These are phyloP conservation scores for Diaporthe aspalathi DNA, from an alignment of 2,329 filamentous ascomycete genomes.

Conservation along the genomic window DNA sequence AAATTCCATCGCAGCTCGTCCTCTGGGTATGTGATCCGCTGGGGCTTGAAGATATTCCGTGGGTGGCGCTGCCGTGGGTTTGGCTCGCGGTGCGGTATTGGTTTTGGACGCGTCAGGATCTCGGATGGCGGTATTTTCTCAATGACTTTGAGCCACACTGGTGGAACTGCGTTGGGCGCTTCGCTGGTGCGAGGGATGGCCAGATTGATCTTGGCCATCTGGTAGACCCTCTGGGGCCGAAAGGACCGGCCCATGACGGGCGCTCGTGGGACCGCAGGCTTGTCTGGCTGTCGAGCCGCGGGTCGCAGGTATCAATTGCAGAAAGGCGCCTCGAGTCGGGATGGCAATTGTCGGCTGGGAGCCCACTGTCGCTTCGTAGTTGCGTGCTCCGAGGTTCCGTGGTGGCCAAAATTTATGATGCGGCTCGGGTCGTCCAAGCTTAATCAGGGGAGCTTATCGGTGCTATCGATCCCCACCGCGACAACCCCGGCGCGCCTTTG, in stretches of 20 bases:
- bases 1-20: slow-evolving; percentile 84
- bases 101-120: slow-evolving; percentile 64
- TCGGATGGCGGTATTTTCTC: slow-evolving; percentile 68
- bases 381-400: slow-evolving; percentile 49
- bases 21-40: slow-evolving; percentile 82
- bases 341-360: not conserved
- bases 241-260: slow-evolving; percentile 49
- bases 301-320: not conserved
- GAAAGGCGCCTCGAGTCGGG: not conserved
- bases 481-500: slow-evolving; percentile 21
- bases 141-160: slow-evolving; percentile 64
- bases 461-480: slow-evolving; percentile 30
- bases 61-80: slow-evolving; percentile 69
- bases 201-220: slow-evolving; percentile 52
- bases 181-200: slow-evolving; percentile 48
- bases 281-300: not conserved
- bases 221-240: slow-evolving; percentile 56
- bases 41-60: slow-evolving; percentile 83
- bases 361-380: slow-evolving; percentile 43
- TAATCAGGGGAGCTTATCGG: slow-evolving; percentile 44
- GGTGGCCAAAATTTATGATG: slow-evolving; percentile 50
- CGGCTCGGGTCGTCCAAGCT: slow-evolving; percentile 54
- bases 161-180: slow-evolving; percentile 47
- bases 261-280: slow-evolving; percentile 31
- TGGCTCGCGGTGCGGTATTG: slow-evolving; percentile 57